phyloP scores from a whole-genome alignment of 495 filamentous ascomycete species.

The Sabuloglossum arenarium region DNA sequence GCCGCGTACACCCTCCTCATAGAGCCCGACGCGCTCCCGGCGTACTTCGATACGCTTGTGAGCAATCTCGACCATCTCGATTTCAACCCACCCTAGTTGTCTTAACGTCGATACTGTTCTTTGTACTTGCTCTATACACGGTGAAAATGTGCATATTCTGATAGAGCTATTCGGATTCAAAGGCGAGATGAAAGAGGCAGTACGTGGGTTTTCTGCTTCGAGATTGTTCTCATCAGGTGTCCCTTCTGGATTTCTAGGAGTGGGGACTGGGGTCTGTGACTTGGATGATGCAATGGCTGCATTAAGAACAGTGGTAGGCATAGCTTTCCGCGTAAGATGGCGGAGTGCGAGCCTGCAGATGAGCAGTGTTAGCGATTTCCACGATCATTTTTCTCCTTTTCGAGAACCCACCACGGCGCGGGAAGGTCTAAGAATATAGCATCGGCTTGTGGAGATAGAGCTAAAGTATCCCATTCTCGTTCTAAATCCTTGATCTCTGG shows the following conservation, averaged over 20 bases:
- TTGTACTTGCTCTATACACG: conserved; percentile 89
- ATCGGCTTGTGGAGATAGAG: conserved; percentile 40
- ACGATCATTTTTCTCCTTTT: neutral
- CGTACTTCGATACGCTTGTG: conserved; percentile 60
- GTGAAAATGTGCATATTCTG: conserved; percentile 81
- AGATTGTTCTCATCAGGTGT: neutral
- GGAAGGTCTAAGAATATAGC: conserved; percentile 86
- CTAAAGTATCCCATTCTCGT: conserved; percentile 19
- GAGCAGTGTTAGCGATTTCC: neutral
- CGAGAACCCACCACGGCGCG: conserved; percentile 44
- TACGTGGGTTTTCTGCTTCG: neutral
- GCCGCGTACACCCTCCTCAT: conserved; percentile 32
- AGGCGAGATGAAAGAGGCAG: conserved; percentile 31
- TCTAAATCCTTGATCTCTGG: neutral
- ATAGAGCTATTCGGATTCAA: conserved; percentile 44
- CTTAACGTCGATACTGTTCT: conserved; percentile 61
- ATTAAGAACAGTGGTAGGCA: conserved; percentile 1
- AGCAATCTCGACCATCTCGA: conserved; percentile 74
- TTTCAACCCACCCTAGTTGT: conserved; percentile 66
- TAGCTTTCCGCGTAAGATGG: conserved; percentile 46
- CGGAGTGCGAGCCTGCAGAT: conserved; percentile 44
- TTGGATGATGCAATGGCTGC: conserved; percentile 1
- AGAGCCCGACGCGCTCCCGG: conserved; percentile 54
- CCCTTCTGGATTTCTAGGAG: neutral
- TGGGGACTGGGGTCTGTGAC: neutral